Conservation (phyloP, 768 basidiomycete species). For the Calocera cornea region DNA sequence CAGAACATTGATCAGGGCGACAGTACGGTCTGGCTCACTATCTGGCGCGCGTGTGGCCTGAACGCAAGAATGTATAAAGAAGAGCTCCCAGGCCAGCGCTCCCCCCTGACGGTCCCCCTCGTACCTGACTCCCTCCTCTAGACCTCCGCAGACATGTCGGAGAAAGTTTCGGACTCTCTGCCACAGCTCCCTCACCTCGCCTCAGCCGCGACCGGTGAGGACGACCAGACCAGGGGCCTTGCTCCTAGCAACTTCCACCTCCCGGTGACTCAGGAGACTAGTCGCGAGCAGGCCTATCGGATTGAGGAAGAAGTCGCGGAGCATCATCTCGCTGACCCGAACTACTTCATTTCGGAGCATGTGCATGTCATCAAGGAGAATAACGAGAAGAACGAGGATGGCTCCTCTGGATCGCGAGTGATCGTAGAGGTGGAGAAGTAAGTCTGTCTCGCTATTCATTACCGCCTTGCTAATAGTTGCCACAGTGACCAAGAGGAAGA, state of each 20-base stretch:
- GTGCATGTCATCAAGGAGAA: not conserved
- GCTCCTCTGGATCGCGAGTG: not conserved
- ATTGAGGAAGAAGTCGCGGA: not conserved
- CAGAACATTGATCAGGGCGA: not conserved
- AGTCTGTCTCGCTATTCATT: not conserved
- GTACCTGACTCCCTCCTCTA: not conserved
- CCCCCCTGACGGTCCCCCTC: not conserved
- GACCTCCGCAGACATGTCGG: not conserved
- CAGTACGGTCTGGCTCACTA: not conserved
- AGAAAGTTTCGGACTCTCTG: not conserved
- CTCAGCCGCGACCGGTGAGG: not conserved
- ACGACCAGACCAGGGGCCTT: not conserved
- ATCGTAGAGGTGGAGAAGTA: not conserved
- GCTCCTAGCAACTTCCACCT: not conserved
- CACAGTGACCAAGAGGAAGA: conserved; percentile 8
- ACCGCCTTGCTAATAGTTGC: not conserved
- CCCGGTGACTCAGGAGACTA: not conserved
- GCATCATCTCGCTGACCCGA: not conserved
- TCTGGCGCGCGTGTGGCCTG: not conserved
- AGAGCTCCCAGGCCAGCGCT: not conserved
- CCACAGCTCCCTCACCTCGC: not conserved
- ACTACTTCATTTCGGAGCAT: not conserved
- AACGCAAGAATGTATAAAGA: not conserved
- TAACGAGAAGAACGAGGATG: not conserved
- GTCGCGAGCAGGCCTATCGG: not conserved